Percentiles rank a stretch among this genome's conserved stretches.
Conservation (phyloP, 1,139 yeast species). For the Lizanozyma gosingica region DNA sequence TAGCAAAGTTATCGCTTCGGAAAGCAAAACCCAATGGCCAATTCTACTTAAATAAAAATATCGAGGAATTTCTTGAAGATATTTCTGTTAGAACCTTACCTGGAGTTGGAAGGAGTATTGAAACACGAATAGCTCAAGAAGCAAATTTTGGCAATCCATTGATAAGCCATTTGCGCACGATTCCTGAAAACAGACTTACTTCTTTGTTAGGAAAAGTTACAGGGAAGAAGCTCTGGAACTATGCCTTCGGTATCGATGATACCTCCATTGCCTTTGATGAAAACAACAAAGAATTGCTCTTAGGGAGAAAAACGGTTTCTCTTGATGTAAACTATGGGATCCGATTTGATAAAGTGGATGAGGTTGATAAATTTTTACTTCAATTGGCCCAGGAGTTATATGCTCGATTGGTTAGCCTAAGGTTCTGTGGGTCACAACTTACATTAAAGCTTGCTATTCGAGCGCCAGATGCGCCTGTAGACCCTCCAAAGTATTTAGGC, state of each 20-base stretch:
- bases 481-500: slow-evolving; percentile 75
- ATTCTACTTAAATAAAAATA: slow-evolving; percentile 23
- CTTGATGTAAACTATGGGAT: slow-evolving; percentile 93
- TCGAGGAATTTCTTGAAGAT: slow-evolving; percentile 27
- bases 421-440: slow-evolving; percentile 46
- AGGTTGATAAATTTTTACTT: slow-evolving; percentile 56
- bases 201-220: slow-evolving; percentile 56
- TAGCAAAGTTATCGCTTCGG: slow-evolving; percentile 70
- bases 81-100: slow-evolving; percentile 60
- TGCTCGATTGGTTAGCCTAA: slow-evolving; percentile 38
- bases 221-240: slow-evolving; percentile 54
- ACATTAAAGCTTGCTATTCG: slow-evolving; percentile 60
- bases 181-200: slow-evolving; percentile 30
- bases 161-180: slow-evolving; percentile 24
- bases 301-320: slow-evolving; percentile 65
- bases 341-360: slow-evolving; percentile 50
- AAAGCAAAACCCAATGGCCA: slow-evolving; percentile 78
- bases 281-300: slow-evolving; percentile 33
- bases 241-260: slow-evolving; percentile 60
- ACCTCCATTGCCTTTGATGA: slow-evolving; percentile 43
- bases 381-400: slow-evolving; percentile 54
- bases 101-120: slow-evolving; percentile 65
- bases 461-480: slow-evolving; percentile 56
- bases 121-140: slow-evolving; percentile 26
- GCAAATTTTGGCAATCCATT: slow-evolving; percentile 11